phyloP scores from a whole-genome alignment of 306 rosid genomes.

The Hippophae tibetana region DNA sequence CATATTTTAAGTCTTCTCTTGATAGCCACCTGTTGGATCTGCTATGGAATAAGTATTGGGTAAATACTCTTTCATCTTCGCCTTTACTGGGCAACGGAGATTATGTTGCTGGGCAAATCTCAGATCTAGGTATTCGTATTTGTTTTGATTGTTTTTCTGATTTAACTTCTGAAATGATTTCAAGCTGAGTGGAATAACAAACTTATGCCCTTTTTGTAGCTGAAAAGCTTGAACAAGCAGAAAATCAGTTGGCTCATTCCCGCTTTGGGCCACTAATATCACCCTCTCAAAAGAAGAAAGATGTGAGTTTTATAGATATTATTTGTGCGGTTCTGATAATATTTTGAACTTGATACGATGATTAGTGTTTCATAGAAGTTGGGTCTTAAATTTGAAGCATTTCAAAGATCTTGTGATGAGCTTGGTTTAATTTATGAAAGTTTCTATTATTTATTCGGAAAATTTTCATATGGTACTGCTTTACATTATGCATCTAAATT shows the following conservation, averaged over 20 bases:
- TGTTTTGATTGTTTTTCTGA: not conserved
- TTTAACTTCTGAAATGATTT: not conserved
- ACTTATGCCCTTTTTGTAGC: conserved; percentile 42
- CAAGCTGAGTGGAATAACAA: conserved; percentile 4
- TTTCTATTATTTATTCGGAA: not conserved
- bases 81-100: conserved; percentile 93
- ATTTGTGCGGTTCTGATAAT: not conserved
- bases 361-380: not conserved
- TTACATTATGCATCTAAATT: no score
- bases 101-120: conserved; percentile 93
- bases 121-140: conserved; percentile 61
- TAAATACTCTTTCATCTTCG: conserved; percentile 85
- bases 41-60: conserved; percentile 96
- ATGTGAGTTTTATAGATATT: conserved; percentile 31
- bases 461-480: no score
- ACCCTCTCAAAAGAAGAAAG: conserved; percentile 78
- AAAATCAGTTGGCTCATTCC: conserved; percentile 83
- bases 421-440: not conserved
- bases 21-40: conserved; percentile 91
- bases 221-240: conserved; percentile 92
- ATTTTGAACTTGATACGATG: not conserved
- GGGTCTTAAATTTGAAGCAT: not conserved
- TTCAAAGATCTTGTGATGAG: not conserved
- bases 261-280: conserved; percentile 73
- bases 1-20: conserved; percentile 89